Evolutionary conservation across 2,329 filamentous ascomycete genomes (phyloP).

Genomic region (Trichoderma lentiforme): DNA sequence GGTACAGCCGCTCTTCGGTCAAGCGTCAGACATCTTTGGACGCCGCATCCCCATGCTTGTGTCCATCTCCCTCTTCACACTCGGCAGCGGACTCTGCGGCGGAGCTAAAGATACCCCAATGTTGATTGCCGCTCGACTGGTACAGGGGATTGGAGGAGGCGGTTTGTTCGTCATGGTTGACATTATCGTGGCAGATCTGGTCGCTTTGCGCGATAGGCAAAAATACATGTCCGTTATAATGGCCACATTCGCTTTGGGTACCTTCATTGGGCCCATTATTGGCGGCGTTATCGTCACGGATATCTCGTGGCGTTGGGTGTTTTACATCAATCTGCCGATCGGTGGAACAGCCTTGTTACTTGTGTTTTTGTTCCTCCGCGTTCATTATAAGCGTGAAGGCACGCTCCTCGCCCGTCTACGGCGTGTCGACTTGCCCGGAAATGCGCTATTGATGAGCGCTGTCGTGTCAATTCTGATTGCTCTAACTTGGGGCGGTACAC

Average conservation of each 20-base stretch:
- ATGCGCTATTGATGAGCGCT: not conserved
- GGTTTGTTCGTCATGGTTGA: not conserved
- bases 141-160: not conserved
- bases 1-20: not conserved
- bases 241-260: not conserved
- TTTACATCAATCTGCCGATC: not conserved
- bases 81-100: not conserved
- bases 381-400: not conserved
- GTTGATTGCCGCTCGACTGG: not conserved
- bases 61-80: not conserved
- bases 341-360: not conserved
- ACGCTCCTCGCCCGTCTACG: not conserved
- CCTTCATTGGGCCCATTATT: not conserved
- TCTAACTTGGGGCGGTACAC: not conserved
- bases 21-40: not conserved
- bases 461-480: not conserved
- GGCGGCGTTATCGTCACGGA: not conserved
- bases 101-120: not conserved
- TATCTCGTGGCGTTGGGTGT: not conserved
- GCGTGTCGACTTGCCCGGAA: not conserved
- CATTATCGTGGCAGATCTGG: not conserved
- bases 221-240: not conserved
- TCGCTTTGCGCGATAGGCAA: not conserved
- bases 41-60: not conserved
- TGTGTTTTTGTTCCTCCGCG: not conserved